These are phyloP conservation scores for Boletales sp. DNA, from an alignment of 768 basidiomycete species.

Conservation along the genomic window DNA sequence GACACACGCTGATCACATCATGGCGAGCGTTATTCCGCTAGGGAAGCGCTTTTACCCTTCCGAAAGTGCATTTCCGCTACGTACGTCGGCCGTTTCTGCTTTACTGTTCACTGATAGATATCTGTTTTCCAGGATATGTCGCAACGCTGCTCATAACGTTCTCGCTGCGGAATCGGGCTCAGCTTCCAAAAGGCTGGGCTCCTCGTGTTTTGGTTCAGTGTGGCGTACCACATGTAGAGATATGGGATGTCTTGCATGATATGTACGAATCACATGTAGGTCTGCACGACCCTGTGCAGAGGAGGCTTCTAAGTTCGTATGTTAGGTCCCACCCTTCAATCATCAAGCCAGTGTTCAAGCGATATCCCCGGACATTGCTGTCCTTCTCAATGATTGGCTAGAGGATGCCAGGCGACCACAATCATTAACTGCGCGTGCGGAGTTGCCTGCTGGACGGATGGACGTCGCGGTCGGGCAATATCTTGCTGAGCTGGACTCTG, in stretches of 20 bases:
- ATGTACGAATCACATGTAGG: slow-evolving; percentile 87
- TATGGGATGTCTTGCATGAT: slow-evolving; percentile 83
- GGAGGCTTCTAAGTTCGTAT: slow-evolving; percentile 2
- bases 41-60: slow-evolving; percentile 90
- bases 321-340: slow-evolving; percentile 79
- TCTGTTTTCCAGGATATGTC: slow-evolving; percentile 56
- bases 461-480: slow-evolving; percentile 74
- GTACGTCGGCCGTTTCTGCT: slow-evolving; percentile 41
- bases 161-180: slow-evolving; percentile 54
- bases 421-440: slow-evolving; percentile 54
- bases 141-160: slow-evolving; percentile 74
- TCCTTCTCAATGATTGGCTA: slow-evolving; percentile 78
- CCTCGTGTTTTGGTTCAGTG: slow-evolving; percentile 76
- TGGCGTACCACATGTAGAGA: slow-evolving; percentile 72
- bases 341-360: slow-evolving; percentile 75
- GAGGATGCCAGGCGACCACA: slow-evolving; percentile 73
- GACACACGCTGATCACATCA: slow-evolving; percentile 58
- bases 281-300: slow-evolving; percentile 4
- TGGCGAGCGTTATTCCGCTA: slow-evolving; percentile 62
- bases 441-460: slow-evolving; percentile 77
- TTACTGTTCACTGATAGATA: neutral
- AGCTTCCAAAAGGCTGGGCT: slow-evolving; percentile 76
- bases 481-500: slow-evolving; percentile 62
- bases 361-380: slow-evolving; percentile 77
- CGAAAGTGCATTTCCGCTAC: slow-evolving; percentile 83